Conservation (phyloP, 352 stramenopile genomes). For the Phytophthora macrochlamydospora region DNA sequence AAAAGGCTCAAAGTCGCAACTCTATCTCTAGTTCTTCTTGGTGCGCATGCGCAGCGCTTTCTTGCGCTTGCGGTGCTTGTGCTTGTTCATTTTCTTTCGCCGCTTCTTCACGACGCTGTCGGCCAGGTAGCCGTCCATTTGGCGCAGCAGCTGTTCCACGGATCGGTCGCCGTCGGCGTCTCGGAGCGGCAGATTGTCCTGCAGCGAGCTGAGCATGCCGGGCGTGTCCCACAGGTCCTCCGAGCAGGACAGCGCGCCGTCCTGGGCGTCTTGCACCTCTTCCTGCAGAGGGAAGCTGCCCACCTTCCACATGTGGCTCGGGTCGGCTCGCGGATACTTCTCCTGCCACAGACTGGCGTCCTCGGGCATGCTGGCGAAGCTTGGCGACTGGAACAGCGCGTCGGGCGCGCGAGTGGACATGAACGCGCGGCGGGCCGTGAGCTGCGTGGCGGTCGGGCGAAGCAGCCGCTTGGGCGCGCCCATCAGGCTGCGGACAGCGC, state of each 20-base stretch:
- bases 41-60: constrained; percentile 90
- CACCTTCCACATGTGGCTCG: constrained; percentile 76
- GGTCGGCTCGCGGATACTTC: constrained; percentile 69
- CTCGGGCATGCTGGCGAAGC: constrained; percentile 57
- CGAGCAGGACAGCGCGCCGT: constrained; percentile 41
- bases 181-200: constrained; percentile 63
- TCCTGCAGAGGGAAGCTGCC: constrained; percentile 71
- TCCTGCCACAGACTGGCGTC: constrained; percentile 59
- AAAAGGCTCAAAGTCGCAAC: too few relatives aligned
- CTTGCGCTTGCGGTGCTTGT: constrained; percentile 92
- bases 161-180: constrained; percentile 36
- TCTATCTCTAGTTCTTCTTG: constrained; percentile 81
- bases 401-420: constrained; percentile 68
- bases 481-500: constrained; percentile 28
- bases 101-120: constrained; percentile 91
- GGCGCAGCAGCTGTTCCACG: constrained; percentile 62
- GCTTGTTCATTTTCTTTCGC: constrained; percentile 94
- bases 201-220: constrained; percentile 79
- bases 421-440: constrained; percentile 50
- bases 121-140: constrained; percentile 80
- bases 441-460: constrained; percentile 3
- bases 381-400: constrained; percentile 67
- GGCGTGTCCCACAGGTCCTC: constrained; percentile 80
- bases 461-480: constrained; percentile 11
- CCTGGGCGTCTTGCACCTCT: constrained; percentile 21